Conservation (phyloP, 2,329 filamentous ascomycete genomes). For the Sporothrix brunneoviolacea region DNA sequence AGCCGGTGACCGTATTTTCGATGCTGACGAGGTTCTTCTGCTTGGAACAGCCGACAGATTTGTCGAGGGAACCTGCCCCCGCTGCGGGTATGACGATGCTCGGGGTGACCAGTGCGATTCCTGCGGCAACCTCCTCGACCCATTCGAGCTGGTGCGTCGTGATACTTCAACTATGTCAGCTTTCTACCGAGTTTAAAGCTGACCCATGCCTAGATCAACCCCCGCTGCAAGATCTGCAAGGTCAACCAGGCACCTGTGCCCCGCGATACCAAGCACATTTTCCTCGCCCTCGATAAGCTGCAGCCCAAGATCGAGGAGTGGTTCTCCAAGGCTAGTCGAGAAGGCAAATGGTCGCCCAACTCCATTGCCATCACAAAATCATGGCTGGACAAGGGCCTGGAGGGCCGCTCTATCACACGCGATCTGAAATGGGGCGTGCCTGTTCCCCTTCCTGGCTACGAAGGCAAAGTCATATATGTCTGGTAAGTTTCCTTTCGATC, state of each 20-base stretch:
- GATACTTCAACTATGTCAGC: no score
- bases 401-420: constrained; percentile 81
- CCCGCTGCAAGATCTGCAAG: constrained; percentile 95
- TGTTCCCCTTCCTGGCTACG: constrained; percentile 46
- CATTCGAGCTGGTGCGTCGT: constrained; percentile 49
- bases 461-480: constrained; percentile 75
- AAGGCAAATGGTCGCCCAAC: constrained; percentile 72
- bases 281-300: constrained; percentile 77
- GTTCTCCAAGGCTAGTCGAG: constrained; percentile 64
- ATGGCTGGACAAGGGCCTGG: constrained; percentile 77
- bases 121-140: constrained; percentile 66
- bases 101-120: constrained; percentile 59
- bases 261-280: constrained; percentile 82
- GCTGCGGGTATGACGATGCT: constrained; percentile 65
- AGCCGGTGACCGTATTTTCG: no score
- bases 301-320: constrained; percentile 71
- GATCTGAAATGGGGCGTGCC: constrained; percentile 84
- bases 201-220: constrained; percentile 49
- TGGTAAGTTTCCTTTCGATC: constrained; percentile 24
- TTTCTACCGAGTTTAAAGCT: no score
- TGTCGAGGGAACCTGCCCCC: constrained; percentile 70
- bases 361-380: constrained; percentile 69
- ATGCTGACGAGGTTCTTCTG: constrained; percentile 35
- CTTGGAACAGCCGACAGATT: constrained; percentile 66
- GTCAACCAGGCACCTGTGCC: constrained; percentile 73